Percentiles rank a stretch among this genome's conserved stretches.
These are phyloP conservation scores for Desmodesmus armatus DNA, from an alignment of 139 green algal genomes.

Conservation along the genomic window DNA sequence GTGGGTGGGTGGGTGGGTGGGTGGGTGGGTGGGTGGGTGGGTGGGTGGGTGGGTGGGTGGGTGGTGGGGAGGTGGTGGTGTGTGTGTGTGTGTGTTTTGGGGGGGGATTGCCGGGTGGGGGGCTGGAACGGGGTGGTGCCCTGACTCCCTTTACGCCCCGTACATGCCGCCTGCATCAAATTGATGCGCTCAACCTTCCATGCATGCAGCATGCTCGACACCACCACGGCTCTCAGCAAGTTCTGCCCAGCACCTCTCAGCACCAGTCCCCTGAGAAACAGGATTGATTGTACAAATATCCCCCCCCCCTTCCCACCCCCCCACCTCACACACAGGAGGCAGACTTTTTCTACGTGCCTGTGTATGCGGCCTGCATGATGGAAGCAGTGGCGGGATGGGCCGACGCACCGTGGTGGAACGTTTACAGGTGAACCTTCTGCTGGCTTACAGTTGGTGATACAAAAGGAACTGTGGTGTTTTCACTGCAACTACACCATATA, in stretches of 20 bases:
- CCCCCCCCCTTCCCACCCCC: not conserved
- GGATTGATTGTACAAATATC: not conserved
- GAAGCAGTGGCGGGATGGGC: conserved; percentile 40
- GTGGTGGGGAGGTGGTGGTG: too few relatives aligned
- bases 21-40: too few relatives aligned
- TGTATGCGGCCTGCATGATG: conserved; percentile 46
- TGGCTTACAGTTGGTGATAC: too few relatives aligned
- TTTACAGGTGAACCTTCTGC: conserved; percentile 45
- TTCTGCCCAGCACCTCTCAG: not conserved
- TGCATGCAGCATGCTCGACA: conserved; percentile 47
- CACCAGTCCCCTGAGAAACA: not conserved
- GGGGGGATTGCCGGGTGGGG: too few relatives aligned
- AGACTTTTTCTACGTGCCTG: conserved; percentile 72
- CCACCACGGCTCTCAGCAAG: not conserved
- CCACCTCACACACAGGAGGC: too few relatives aligned
- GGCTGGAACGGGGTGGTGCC: too few relatives aligned
- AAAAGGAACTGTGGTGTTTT: too few relatives aligned
- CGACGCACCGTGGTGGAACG: conserved; percentile 39
- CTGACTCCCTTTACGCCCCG: too few relatives aligned
- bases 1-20: conserved; percentile 69
- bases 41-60: conserved; percentile 25
- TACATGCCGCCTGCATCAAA: too few relatives aligned
- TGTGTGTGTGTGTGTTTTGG: too few relatives aligned
- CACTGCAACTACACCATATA: too few relatives aligned
- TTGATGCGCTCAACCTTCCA: conserved; percentile 64